Evolutionary conservation across 305 asterid genomes (phyloP).

Genomic region (Fraxinus velutina): DNA sequence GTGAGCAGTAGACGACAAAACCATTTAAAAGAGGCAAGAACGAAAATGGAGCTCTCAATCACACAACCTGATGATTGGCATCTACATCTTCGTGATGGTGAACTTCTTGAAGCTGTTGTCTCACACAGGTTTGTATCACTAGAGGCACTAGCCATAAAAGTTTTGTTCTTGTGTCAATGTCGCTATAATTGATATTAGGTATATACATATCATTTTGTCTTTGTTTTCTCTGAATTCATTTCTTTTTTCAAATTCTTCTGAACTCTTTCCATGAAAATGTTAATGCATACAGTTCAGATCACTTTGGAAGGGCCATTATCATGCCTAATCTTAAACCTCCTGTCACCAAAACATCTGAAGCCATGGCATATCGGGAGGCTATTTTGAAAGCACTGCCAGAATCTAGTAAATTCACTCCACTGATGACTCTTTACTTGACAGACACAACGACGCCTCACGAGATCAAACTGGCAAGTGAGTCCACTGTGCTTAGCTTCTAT

Average conservation of each 20-base stretch:
- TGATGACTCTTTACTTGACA: slow-evolving; percentile 93
- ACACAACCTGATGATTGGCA: slow-evolving; percentile 96
- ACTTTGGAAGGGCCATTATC: slow-evolving; percentile 84
- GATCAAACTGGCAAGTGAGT: slow-evolving; percentile 83
- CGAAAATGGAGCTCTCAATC: slow-evolving; percentile 66
- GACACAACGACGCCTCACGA: slow-evolving; percentile 74
- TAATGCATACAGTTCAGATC: slow-evolving; percentile 49
- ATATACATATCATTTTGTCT: neutral
- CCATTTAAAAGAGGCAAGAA: slow-evolving; percentile 31
- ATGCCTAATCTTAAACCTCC: slow-evolving; percentile 95
- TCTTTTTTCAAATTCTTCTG: slow-evolving; percentile 9
- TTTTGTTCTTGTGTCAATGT: neutral
- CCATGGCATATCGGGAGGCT: slow-evolving; percentile 59
- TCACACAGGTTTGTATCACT: slow-evolving; percentile 58
- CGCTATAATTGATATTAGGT: neutral
- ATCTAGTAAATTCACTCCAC: slow-evolving; percentile 59
- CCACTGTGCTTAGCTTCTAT: neutral
- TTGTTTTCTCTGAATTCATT: slow-evolving; percentile 4
- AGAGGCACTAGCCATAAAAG: neutral
- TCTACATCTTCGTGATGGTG: slow-evolving; percentile 97
- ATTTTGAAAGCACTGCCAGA: slow-evolving; percentile 68
- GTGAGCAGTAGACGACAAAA: slow-evolving; percentile 30
- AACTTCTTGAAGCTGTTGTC: slow-evolving; percentile 70
- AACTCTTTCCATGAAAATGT: slow-evolving; percentile 5
- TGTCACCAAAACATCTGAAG: slow-evolving; percentile 77